Base-by-base conservation (phyloP, 495 filamentous ascomycete species). In the Parachaetomium inaequale region DNA sequence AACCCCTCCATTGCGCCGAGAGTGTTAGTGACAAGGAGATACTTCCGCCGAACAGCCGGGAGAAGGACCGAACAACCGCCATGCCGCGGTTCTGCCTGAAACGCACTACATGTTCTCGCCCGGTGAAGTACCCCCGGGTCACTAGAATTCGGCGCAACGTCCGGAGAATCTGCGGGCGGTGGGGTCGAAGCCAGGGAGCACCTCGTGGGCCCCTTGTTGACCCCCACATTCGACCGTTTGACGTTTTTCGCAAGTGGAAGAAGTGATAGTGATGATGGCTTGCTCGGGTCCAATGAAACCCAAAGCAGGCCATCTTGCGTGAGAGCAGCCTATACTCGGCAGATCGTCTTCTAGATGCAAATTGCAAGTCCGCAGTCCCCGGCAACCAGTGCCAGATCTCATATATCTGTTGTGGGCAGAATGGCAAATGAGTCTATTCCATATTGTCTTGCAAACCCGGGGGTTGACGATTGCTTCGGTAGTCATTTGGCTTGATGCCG, bases 51-150 rank as follows among this genome's bases (percentile, higher is more conserved):
- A 55, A 42, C 15, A 36, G 36, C 46, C 45, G 65, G 58, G 36
- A 55, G 7, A 21, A 67, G 65, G 65, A 59, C 65, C 65, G 65
- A 63, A 40, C 14, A 64, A 19, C 65, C 65, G 65, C 42, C 21
- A 36, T 62, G 53, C 56, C 51, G 23, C n/a, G 11, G 28, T 43
- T 56, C 45, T 58, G 61, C 6, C 38, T 31, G 52, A 29, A 58
- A 14, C 23, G 5, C 36, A 23, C 32, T 10, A 53, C 23, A 17
- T 12, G 29, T 19, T 58, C 55, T 58, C 31, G 57, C 29, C n/a
- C 60, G 0, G 15, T 2, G 32, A 66, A 55, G 64, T 63, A 62
- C 49, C 43, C 17, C 42, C 43, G 45, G 32, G 64, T 66, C 59
- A 57, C 64, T 63, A 26, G 63, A 49, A 34, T n/a, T n/a, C n/a